phyloP scores from a whole-genome alignment of 2,329 filamentous ascomycete species.

The Talaromyces sp. region DNA sequence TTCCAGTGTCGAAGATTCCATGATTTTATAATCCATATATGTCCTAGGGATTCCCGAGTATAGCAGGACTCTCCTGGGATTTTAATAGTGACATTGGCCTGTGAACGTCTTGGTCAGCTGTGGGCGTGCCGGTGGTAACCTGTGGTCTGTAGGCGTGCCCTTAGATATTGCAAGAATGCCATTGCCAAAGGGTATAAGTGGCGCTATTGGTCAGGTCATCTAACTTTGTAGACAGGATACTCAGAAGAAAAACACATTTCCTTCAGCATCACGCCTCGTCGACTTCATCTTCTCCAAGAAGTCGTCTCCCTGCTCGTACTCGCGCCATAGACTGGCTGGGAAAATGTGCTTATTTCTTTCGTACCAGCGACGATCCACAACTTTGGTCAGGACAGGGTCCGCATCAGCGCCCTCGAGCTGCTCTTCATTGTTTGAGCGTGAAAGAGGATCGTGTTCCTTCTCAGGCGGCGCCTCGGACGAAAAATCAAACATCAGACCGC shows the following conservation, averaged over 20 bases:
- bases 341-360: slow-evolving; percentile 98
- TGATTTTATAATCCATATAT: too few relatives aligned
- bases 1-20: not conserved
- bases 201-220: not conserved
- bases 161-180: not conserved
- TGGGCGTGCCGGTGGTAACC: not conserved
- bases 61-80: too few relatives aligned
- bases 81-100: too few relatives aligned
- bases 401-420: slow-evolving; percentile 70
- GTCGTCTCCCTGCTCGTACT: slow-evolving; percentile 86
- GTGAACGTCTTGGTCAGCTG: not conserved
- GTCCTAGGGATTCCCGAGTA: too few relatives aligned
- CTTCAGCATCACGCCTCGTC: slow-evolving; percentile 75
- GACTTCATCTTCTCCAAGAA: slow-evolving; percentile 60
- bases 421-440: slow-evolving; percentile 44
- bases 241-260: slow-evolving; percentile 88
- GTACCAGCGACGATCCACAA: slow-evolving; percentile 95
- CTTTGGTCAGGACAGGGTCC: slow-evolving; percentile 80
- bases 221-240: not conserved
- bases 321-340: slow-evolving; percentile 90
- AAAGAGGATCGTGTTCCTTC: slow-evolving; percentile 35
- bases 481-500: slow-evolving; percentile 76
- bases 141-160: not conserved
- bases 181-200: not conserved
- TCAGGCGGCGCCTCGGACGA: slow-evolving; percentile 40